phyloP scores from a whole-genome alignment of 352 stramenopile genomes.

The Globisporangium cystogenes region DNA sequence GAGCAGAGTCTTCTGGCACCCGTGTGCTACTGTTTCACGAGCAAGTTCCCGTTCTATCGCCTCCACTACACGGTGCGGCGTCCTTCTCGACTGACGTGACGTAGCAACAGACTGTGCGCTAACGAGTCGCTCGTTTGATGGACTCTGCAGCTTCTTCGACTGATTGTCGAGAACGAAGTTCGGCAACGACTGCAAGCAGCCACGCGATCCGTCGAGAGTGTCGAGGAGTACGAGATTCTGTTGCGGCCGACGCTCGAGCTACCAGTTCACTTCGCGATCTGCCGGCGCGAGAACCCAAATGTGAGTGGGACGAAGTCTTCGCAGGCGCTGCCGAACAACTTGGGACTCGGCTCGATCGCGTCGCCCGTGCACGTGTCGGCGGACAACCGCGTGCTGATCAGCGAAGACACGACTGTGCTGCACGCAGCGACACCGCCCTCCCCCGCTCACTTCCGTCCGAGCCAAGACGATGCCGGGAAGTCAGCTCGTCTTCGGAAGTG shows the following conservation, averaged over 20 bases:
- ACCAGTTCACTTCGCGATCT: slow-evolving; percentile 48
- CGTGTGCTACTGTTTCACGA: slow-evolving; percentile 80
- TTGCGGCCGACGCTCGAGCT: slow-evolving; percentile 45
- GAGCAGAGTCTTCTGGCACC: slow-evolving; percentile 31
- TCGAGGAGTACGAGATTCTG: slow-evolving; percentile 51
- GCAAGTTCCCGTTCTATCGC: slow-evolving; percentile 86
- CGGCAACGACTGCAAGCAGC: slow-evolving; percentile 13
- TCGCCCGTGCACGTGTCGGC: slow-evolving; percentile 23
- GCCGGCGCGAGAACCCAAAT: slow-evolving; percentile 40
- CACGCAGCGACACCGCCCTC: not conserved
- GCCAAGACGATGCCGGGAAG: not conserved
- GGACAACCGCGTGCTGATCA: slow-evolving; percentile 31
- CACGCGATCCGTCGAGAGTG: slow-evolving; percentile 1
- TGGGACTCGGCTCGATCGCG: slow-evolving; percentile 31
- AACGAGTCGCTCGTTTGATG: not conserved
- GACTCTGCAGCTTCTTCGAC: slow-evolving; percentile 43
- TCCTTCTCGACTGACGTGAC: not conserved
- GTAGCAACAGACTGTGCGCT: not conserved
- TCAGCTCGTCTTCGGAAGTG: slow-evolving; percentile 31
- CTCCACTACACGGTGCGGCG: slow-evolving; percentile 66
- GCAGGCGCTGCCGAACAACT: not conserved
- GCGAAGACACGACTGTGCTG: slow-evolving; percentile 31
- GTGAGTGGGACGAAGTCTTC: slow-evolving; percentile 4
- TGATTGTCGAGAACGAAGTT: slow-evolving; percentile 69
- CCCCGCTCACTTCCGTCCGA: not conserved